Evolutionary conservation across 2,329 filamentous ascomycete species (phyloP), one percentile per base, ranked within the genome.

Genomic region (Alternaria brassicae): DNA sequence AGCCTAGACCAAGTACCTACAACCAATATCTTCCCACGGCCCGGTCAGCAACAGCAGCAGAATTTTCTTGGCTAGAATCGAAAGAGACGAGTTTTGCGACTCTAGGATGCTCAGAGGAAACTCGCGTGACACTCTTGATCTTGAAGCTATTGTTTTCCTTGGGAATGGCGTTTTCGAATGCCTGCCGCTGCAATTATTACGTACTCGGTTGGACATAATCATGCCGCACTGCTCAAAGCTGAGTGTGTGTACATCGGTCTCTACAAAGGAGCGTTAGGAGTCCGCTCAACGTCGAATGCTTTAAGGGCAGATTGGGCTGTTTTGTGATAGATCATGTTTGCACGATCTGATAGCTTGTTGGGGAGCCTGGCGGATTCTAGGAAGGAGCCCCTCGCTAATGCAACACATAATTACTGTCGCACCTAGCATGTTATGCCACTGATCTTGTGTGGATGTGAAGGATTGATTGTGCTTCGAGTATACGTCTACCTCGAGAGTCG

Each of bases 11-110:
- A 91, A 65, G 72, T 98, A 41, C 85, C 89, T 32, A 96, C 93
- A 0, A 83, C 92, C 27, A 89, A 89, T 0, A 87, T 98, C 1
- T 99, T 99, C 73, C 95, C 95, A 9, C 84, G 94, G 56, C 92
- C 92, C 1, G 88, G 86, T 17, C 81, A 83, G 71, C 78, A 75
- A 50, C 62, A 58, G 30, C 59, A 60, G 47, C 71, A 69, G 30
- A 73, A 74, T 34, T 74, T 72, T 40, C 54, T 73, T 39, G 70
- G 72, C 23, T 74, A 70, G 63, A 37, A 25, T 45, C 44, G 23
- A 27, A 44, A 17, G 19, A 47, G 25, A 21, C 13, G 32, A 25
- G 39, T 48, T 30, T 39, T 56, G 47, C 41, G 45, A 44, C 32
- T 36, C 37, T 21, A 19, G 13, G 13, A 58, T 23, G 21, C 28